phyloP scores from a whole-genome alignment of 1,284 basidiomycete species.

The Cystobasidium pallidum region DNA sequence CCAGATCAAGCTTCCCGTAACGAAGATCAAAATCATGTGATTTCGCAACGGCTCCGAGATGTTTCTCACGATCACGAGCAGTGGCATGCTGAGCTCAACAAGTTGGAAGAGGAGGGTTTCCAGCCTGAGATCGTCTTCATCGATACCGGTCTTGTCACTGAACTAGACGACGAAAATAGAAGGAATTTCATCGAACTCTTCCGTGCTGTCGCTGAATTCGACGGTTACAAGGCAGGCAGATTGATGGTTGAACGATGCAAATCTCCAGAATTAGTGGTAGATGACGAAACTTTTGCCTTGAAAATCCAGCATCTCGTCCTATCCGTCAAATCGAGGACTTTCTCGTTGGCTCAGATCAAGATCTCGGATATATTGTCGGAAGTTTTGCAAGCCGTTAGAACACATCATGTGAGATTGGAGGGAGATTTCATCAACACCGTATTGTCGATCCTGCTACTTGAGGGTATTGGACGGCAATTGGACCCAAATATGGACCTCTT shows the following conservation, averaged over 20 bases:
- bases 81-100: constrained; percentile 74
- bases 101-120: constrained; percentile 73
- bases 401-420: constrained; percentile 98
- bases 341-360: constrained; percentile 91
- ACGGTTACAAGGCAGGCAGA: constrained; percentile 90
- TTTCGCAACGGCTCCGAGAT: constrained; percentile 70
- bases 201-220: constrained; percentile 91
- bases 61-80: constrained; percentile 65
- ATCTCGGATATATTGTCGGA: constrained; percentile 90
- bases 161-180: constrained; percentile 77
- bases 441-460: constrained; percentile 86
- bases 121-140: constrained; percentile 94
- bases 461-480: constrained; percentile 92
- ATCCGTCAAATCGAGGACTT: constrained; percentile 92
- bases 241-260: constrained; percentile 96
- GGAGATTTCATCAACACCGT: constrained; percentile 98
- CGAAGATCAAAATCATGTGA: constrained; percentile 55
- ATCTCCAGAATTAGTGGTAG: constrained; percentile 85
- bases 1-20: constrained; percentile 62
- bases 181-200: constrained; percentile 96
- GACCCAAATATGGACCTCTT: constrained; percentile 92
- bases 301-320: constrained; percentile 96
- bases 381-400: constrained; percentile 81
- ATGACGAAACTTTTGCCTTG: constrained; percentile 91
- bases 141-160: constrained; percentile 92